Evolutionary conservation across 305 asterid genomes (phyloP).

Genomic region (Euphrasia arctica): DNA sequence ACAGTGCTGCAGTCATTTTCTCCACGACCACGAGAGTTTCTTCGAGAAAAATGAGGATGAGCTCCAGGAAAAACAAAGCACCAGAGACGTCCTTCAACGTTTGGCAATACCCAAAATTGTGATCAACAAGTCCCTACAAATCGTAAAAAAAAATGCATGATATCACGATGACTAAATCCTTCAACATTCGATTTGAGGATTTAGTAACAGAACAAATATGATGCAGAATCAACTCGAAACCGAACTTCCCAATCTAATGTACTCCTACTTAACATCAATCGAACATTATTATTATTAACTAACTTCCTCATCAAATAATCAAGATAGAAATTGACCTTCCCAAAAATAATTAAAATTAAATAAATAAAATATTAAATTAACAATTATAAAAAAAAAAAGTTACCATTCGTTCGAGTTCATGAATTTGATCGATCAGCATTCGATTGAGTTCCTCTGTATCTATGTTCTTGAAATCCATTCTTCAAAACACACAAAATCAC

Average conservation of each 20-base stretch:
- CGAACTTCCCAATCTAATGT: background rate
- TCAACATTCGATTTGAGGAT: background rate
- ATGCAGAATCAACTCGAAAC: background rate
- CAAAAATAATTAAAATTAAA: conserved; percentile 1
- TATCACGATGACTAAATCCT: no score
- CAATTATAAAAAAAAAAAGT: background rate
- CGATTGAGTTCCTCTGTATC: conserved; percentile 30
- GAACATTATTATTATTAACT: background rate
- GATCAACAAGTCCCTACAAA: conserved; percentile 42
- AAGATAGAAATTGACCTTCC: conserved; percentile 9
- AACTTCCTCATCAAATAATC: conserved; percentile 1
- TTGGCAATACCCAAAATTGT: conserved; percentile 32
- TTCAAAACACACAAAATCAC: conserved; percentile 10
- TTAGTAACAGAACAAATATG: background rate
- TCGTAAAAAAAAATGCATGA: background rate
- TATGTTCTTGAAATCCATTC: conserved; percentile 31
- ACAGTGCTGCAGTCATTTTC: conserved; percentile 33
- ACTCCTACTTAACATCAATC: background rate
- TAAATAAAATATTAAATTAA: background rate
- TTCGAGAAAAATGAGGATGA: conserved; percentile 30
- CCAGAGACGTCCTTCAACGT: conserved; percentile 41
- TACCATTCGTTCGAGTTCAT: conserved; percentile 35
- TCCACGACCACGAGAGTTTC: conserved; percentile 29
- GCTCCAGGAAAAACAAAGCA: conserved; percentile 38
- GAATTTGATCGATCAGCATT: conserved; percentile 29